Conservation (phyloP, 192 early-diverging fungal species). For the Cetraspora pellucida region DNA sequence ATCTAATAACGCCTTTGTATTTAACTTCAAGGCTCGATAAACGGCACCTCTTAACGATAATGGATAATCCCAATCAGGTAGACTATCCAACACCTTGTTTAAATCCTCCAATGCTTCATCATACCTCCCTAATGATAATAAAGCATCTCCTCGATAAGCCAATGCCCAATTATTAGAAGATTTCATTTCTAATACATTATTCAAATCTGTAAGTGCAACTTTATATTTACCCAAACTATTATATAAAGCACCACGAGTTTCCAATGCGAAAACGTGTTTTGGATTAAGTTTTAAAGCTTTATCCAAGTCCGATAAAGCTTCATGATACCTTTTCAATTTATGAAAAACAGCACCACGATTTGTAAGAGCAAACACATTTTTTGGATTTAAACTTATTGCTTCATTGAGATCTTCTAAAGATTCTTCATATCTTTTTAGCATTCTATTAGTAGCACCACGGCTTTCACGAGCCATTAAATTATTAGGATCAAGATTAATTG, state of each 20-base stretch:
- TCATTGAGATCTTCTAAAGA: slow-evolving; percentile 20
- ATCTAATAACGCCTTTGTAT: slow-evolving; percentile 11
- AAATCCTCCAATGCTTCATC: slow-evolving; percentile 20
- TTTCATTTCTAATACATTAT: neutral
- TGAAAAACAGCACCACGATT: slow-evolving; percentile 14
- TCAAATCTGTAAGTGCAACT: neutral
- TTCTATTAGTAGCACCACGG: slow-evolving; percentile 18
- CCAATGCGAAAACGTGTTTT: neutral
- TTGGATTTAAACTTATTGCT: slow-evolving; percentile 2
- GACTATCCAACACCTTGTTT: neutral
- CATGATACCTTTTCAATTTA: slow-evolving; percentile 2
- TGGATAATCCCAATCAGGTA: slow-evolving; percentile 14
- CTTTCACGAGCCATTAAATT: neutral
- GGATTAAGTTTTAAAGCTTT: neutral
- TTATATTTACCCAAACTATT: neutral
- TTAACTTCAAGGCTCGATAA: neutral
- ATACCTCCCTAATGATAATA: neutral
- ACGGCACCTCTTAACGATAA: slow-evolving; percentile 18
- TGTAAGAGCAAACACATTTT: slow-evolving; percentile 21
- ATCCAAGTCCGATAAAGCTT: slow-evolving; percentile 13
- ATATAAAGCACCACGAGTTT: slow-evolving; percentile 6
- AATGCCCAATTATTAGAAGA: slow-evolving; percentile 19
- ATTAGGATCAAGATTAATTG: slow-evolving; percentile 8
- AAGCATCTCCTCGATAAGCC: neutral
- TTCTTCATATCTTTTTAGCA: slow-evolving; percentile 16